Evolutionary conservation across 2,329 filamentous ascomycete species (phyloP), one percentile per base, ranked within the genome.

Genomic region (Cladosporium cucumerinum): DNA sequence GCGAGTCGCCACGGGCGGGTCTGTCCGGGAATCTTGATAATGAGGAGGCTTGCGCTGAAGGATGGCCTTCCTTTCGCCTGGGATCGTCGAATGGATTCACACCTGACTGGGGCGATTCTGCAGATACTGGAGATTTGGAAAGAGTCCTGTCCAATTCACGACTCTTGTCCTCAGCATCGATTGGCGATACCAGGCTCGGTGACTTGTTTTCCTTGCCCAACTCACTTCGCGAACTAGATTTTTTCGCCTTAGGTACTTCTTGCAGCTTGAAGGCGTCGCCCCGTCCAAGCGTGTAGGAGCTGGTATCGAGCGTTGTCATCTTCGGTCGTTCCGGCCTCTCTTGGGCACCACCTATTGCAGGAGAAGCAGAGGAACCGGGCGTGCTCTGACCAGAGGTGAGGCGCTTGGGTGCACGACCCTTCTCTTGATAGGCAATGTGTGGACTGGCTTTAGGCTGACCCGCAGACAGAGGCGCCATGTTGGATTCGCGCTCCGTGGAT

Each of bases 341-440:
- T 55, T 62, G 60, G 57, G 72, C 66, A 48, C 67, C 66, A 25
- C 66, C 64, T 26, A 67, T 63, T 14, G 69, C 64, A 30, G 75
- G 74, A 10, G 75, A 75, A 48, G 63, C 63, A 54, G 55, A 55
- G 3, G 34, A 57, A 55, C 49, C 36, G 16, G 63, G 63, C 23
- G 63, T 60, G 25, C n/a, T 60, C 28, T 60, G 57, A 30, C 70
- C 70, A 14, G 71, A 72, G 26, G 68, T 69, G 16, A 68, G 69
- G 28, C 71, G 69, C 65, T 72, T 75, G 5, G 49, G 60, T 66
- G 87, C 84, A 52, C 90, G 86, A 1, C 87, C 86, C 77, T 93
- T 95, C 72, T 96, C 92, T 75, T 96, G 92, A 75, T 93, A 96
- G 25, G 92, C 90, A 71, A 96, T 96, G 73, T 97, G 93, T n/a